phyloP scores from a whole-genome alignment of 176 grass and related monocot genomes.

The Bothriochloa decipiens region DNA sequence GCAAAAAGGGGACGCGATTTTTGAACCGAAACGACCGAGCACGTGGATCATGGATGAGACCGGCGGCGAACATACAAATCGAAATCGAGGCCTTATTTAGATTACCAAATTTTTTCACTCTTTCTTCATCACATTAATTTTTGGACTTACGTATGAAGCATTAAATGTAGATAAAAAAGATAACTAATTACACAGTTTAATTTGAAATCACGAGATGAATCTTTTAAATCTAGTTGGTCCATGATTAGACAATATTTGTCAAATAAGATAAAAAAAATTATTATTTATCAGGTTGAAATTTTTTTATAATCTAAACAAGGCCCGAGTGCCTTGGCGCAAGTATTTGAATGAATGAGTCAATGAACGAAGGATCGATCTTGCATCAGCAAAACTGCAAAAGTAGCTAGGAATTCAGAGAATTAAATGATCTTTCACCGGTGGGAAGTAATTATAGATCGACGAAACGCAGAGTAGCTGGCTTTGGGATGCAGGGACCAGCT shows the following conservation, averaged over 20 bases:
- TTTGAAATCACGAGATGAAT: no score
- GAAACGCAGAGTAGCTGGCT: neutral
- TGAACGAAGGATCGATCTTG: neutral
- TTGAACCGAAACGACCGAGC: slow-evolving; percentile 31
- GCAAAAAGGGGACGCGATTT: neutral
- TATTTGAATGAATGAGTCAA: neutral
- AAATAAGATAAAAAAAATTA: no score
- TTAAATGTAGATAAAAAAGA: no score
- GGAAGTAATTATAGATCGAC: neutral
- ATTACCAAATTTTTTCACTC: no score
- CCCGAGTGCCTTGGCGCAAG: neutral
- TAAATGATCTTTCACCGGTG: slow-evolving; percentile 4
- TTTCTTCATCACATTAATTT: no score
- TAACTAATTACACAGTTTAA: no score
- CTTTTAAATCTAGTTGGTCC: no score
- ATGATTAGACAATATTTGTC: no score
- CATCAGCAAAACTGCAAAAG: neutral
- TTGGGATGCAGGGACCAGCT: neutral
- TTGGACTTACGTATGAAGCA: no score
- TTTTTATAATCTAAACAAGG: no score
- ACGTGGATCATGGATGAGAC: neutral
- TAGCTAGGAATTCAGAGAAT: neutral
- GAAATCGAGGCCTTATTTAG: no score
- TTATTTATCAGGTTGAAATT: no score
- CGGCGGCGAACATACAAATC: neutral